Evolutionary conservation across 2,329 filamentous ascomycete species (phyloP).

Genomic region (Fusarium ramigenum): DNA sequence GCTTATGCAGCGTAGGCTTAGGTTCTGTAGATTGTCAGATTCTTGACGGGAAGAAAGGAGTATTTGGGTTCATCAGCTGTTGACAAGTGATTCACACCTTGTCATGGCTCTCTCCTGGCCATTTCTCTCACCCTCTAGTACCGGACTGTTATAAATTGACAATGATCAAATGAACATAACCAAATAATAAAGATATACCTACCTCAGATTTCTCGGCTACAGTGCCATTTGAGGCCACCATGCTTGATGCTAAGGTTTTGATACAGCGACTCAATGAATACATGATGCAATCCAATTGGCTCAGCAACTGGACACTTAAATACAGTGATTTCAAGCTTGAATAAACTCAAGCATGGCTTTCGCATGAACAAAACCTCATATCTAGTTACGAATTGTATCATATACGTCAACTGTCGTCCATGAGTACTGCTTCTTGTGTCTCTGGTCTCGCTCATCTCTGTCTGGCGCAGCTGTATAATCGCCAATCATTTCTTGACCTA

Average conservation of each 20-base stretch:
- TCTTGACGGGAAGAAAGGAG: neutral
- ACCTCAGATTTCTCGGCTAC: neutral
- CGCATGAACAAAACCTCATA: too few species aligned
- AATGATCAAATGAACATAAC: neutral
- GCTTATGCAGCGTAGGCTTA: neutral
- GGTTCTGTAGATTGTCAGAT: too few species aligned
- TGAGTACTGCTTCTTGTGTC: neutral
- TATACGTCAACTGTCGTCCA: neutral
- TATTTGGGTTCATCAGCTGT: neutral
- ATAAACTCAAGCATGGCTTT: neutral
- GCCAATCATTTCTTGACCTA: accelerated
- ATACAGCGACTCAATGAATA: neutral
- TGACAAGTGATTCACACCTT: neutral
- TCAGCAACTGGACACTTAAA: neutral
- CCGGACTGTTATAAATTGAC: too few species aligned
- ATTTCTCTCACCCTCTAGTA: too few species aligned
- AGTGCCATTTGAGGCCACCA: neutral
- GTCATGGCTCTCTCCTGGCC: neutral
- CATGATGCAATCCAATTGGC: neutral
- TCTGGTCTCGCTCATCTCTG: accelerated
- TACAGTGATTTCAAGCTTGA: neutral
- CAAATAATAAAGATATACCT: too few species aligned
- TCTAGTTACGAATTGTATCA: neutral
- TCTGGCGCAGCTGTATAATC: accelerated
- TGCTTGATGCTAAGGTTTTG: neutral